Evolutionary conservation across 2,329 filamentous ascomycete genomes (phyloP).

Genomic region (Colletotrichum lini): DNA sequence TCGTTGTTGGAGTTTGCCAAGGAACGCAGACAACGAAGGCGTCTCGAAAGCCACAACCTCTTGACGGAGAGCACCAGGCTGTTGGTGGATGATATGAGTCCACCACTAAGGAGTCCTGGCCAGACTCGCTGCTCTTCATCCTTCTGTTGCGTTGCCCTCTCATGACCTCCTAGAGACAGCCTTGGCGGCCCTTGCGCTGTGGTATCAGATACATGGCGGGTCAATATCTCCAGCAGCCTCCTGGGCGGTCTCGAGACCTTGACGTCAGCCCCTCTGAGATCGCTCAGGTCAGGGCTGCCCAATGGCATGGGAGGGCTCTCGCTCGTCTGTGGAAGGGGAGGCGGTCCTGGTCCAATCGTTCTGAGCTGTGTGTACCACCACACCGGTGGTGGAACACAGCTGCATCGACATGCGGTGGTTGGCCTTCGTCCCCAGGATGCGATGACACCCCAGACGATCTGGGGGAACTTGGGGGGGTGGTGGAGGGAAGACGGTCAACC

Average conservation of each 20-base stretch:
- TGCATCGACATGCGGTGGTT: conserved; percentile 15
- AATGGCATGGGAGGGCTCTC: not conserved
- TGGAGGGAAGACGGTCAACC: not conserved
- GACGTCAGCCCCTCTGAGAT: not conserved
- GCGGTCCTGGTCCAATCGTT: conserved; percentile 5
- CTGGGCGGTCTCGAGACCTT: not conserved
- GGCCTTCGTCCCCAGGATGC: not conserved
- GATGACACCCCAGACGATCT: conserved; percentile 8
- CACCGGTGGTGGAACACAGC: conserved; percentile 13
- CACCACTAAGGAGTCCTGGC: not conserved
- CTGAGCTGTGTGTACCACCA: not conserved
- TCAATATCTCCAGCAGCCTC: not conserved
- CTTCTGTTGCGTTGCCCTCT: not conserved
- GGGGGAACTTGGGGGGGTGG: not conserved
- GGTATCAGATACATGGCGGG: conserved; percentile 1
- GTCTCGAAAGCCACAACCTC: conserved; percentile 22
- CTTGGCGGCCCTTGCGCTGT: conserved; percentile 5
- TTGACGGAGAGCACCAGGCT: not conserved
- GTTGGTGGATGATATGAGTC: conserved; percentile 19
- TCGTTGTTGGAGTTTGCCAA: not conserved
- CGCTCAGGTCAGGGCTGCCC: not conserved
- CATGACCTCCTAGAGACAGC: not conserved
- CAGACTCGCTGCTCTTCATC: not conserved
- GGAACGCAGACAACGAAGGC: not conserved
- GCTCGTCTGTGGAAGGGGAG: not conserved